Evolutionary conservation across 140 eudicot genomes (phyloP), one percentile per base, ranked within the genome.

Genomic region (Erigeron philadelphicus): DNA sequence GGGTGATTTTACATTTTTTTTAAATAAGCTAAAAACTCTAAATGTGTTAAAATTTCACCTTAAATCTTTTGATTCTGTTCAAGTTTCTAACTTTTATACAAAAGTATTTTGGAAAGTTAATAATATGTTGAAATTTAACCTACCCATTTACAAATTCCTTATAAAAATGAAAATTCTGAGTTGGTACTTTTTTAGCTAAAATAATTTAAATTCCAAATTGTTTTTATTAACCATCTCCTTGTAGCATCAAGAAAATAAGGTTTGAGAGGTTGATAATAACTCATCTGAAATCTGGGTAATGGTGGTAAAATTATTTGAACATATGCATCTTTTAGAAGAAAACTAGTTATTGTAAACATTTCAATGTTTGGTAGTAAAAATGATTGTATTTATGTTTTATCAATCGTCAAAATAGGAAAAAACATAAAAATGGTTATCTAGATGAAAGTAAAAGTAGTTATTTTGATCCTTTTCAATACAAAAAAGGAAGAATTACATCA

Each of bases 41-140:
- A 31, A 53, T 35, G 62, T 11, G 15, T 38, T 62, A 66, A 47
- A 48, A 69, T 59, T 15, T 12, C 11, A 63, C 9, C 64, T 42
- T 18, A 50, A 38, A 49, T 40, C 43, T 62, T n/a, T 60, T 54
- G 61, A 61, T 61, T 11, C 3, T 10, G 41, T 54, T 65, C 61
- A 57, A 23, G 11, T 57, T 57, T 57, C 3, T 18, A 21, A 54
- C 44, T n/a, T 23, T 67, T 35, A 12, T 9, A 10, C 50, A 38
- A 23, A 9, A 67, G 8, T 31, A 6, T 40, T 9, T 42, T 7
- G 17, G 31, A 45, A 25, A 44, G 15, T 17, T 63, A 18, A n/a
- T 52, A 3, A 48, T 47, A 8, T 67, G 60, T 59, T 59, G 8
- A 18, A 49, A 68, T 60, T 41, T n/a, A 59, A 67, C 56, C 55